These are phyloP conservation scores for Artemisia tridentata DNA, from an alignment of 129 eudicot species.

Conservation along the genomic window DNA sequence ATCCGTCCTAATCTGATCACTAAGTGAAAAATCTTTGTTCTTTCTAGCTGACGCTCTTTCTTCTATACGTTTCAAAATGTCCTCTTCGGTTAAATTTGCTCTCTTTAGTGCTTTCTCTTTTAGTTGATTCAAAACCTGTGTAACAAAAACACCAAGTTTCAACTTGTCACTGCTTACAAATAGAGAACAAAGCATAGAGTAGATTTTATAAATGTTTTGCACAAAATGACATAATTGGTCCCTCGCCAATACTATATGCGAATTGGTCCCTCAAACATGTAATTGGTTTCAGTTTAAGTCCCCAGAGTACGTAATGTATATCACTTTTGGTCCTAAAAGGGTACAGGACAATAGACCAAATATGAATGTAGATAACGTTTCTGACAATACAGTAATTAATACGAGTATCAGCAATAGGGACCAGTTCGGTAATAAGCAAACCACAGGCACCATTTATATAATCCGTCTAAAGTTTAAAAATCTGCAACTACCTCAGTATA, in stretches of 20 bases:
- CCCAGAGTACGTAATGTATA: too few species aligned
- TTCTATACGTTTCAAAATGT: constrained; percentile 43
- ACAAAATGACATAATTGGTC: too few species aligned
- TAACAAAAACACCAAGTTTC: neutral
- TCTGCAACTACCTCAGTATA: constrained; percentile 62
- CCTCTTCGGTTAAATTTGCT: constrained; percentile 64
- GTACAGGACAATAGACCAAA: too few species aligned
- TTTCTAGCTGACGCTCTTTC: constrained; percentile 66
- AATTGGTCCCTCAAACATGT: too few species aligned
- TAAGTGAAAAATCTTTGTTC: constrained; percentile 47
- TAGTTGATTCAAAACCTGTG: constrained; percentile 70
- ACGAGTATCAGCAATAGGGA: too few species aligned
- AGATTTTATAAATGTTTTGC: too few species aligned
- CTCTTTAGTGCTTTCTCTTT: constrained; percentile 76
- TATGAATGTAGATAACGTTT: too few species aligned
- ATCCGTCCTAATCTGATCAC: constrained; percentile 65
- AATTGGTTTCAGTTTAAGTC: too few species aligned
- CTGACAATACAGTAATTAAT: too few species aligned
- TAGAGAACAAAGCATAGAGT: neutral
- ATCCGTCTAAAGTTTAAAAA: neutral
- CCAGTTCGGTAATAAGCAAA: too few species aligned
- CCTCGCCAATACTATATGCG: too few species aligned
- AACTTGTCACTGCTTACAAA: neutral
- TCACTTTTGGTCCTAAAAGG: too few species aligned
- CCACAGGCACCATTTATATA: neutral